These are phyloP conservation scores for Cucurbitaria berberidis DNA, from an alignment of 2,329 filamentous ascomycete species.

Conservation along the genomic window DNA sequence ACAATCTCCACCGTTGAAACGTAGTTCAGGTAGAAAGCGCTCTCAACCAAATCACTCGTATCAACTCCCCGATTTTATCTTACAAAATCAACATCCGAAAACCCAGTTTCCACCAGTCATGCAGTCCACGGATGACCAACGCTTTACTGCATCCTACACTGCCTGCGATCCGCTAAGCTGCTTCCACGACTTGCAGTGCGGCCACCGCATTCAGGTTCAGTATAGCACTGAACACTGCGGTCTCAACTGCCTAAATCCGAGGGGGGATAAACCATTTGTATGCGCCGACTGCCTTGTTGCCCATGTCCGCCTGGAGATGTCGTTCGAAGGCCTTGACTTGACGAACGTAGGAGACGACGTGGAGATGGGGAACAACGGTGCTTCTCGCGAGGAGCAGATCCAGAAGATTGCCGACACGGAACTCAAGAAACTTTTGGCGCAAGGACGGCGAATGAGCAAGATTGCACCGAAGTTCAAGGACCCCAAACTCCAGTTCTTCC, in stretches of 20 bases:
- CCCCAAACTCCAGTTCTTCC: not conserved
- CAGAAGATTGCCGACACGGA: not conserved
- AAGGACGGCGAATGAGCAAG: not conserved
- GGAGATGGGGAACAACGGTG: not conserved
- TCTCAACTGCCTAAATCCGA: not conserved
- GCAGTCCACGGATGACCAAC: not conserved
- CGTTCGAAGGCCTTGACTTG: not conserved
- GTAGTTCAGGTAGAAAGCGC: not conserved
- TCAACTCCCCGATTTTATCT: not conserved
- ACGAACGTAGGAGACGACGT: not conserved
- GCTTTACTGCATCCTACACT: not conserved
- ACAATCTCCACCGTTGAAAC: not conserved
- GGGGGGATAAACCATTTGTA: not conserved
- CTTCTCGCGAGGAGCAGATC: not conserved
- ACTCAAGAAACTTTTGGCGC: not conserved
- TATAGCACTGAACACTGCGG: not conserved
- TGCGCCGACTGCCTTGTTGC: not conserved
- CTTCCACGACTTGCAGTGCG: constrained; percentile 3
- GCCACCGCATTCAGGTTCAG: not conserved
- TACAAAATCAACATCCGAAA: not conserved
- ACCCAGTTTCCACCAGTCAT: too few relatives aligned
- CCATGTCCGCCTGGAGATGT: not conserved
- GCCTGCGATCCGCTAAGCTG: not conserved
- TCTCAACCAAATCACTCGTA: not conserved
- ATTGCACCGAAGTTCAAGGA: not conserved